Conservation (phyloP, 2,329 filamentous ascomycete genomes). For the Ophiostoma sp. region DNA sequence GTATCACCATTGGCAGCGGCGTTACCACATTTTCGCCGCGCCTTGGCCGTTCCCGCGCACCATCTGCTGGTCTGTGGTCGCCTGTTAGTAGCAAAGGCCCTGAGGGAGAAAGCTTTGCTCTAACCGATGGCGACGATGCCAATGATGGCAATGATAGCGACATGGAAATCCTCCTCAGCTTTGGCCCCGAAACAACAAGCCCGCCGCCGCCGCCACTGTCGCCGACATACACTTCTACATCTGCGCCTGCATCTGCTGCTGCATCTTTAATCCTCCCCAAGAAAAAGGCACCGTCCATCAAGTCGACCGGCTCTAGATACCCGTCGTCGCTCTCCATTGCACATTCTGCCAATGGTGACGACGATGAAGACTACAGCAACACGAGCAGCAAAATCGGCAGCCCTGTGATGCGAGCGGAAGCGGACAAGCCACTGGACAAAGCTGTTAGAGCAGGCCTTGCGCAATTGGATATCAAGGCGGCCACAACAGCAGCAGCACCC, state of each 20-base stretch:
- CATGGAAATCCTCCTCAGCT: conserved; percentile 27
- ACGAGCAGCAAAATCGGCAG: not conserved
- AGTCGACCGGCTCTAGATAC: conserved; percentile 4
- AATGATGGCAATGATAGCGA: conserved; percentile 43
- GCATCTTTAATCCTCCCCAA: not conserved
- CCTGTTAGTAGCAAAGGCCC: conserved; percentile 36
- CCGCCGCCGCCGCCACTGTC: not conserved
- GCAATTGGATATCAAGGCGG: conserved; percentile 14
- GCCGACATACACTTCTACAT: not conserved
- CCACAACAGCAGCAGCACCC: not conserved
- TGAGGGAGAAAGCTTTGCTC: conserved; percentile 31
- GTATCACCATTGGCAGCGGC: conserved; percentile 26
- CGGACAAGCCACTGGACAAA: not conserved
- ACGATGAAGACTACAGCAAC: conserved; percentile 10
- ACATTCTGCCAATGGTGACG: conserved; percentile 18
- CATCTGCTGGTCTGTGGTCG: conserved; percentile 46
- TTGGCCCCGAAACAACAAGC: conserved; percentile 20
- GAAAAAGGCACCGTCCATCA: conserved; percentile 19
- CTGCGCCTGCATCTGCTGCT: not conserved
- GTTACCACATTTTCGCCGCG: conserved; percentile 32
- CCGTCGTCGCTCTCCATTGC: conserved; percentile 19
- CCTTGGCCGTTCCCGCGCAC: conserved; percentile 33
- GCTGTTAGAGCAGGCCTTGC: conserved; percentile 11
- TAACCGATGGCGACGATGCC: conserved; percentile 36
- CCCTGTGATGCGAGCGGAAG: not conserved